phyloP scores from a whole-genome alignment of 1,284 basidiomycete genomes.

The Rhodofomes roseus region DNA sequence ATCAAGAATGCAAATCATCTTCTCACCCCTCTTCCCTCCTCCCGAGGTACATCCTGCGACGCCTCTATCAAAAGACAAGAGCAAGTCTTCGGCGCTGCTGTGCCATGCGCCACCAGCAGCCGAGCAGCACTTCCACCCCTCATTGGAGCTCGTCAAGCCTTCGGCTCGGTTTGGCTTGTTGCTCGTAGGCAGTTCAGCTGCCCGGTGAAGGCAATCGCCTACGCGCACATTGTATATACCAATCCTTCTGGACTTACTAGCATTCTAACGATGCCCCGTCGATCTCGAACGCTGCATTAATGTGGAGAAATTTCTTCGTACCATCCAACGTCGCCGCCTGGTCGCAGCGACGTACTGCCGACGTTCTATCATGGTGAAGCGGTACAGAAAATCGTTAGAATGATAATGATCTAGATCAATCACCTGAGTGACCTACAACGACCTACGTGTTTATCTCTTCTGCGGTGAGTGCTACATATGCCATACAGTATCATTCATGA shows the following conservation, averaged over 20 bases:
- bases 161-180: slow-evolving; percentile 41
- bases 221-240: slow-evolving; percentile 4
- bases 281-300: background rate
- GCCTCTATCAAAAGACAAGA: slow-evolving; percentile 12
- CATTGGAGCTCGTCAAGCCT: slow-evolving; percentile 40
- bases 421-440: too few relatives aligned
- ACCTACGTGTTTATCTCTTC: too few relatives aligned
- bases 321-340: background rate
- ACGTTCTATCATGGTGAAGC: too few relatives aligned
- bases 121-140: slow-evolving; percentile 33
- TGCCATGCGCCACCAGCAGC: slow-evolving; percentile 25
- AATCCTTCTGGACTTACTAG: background rate
- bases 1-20: slow-evolving; percentile 30
- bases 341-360: background rate
- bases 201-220: slow-evolving; percentile 18
- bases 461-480: too few relatives aligned
- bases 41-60: slow-evolving; percentile 14
- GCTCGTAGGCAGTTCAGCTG: slow-evolving; percentile 30
- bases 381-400: too few relatives aligned
- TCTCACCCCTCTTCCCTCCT: slow-evolving; percentile 32
- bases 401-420: too few relatives aligned
- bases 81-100: slow-evolving; percentile 22
- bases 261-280: background rate
- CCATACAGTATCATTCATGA: too few relatives aligned
- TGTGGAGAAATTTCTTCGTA: background rate